Percentiles rank a stretch among this genome's conserved stretches.
These are phyloP conservation scores for Zymoseptoria passerinii DNA, from an alignment of 2,329 filamentous ascomycete species.

Conservation along the genomic window DNA sequence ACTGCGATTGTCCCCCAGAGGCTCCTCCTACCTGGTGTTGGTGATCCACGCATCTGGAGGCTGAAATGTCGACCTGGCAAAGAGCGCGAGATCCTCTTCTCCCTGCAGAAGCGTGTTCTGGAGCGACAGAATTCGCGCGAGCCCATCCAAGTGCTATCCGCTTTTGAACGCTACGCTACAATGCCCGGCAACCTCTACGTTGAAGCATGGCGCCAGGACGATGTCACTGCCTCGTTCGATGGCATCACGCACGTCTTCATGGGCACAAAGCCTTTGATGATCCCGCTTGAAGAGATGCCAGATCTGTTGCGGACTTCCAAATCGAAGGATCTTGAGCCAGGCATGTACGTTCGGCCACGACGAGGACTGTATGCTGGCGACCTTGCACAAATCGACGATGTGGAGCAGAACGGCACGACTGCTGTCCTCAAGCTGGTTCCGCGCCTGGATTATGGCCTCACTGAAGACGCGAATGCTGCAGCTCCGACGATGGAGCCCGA, in stretches of 20 bases:
- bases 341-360: constrained; percentile 76
- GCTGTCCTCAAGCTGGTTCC: constrained; percentile 82
- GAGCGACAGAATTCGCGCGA: constrained; percentile 71
- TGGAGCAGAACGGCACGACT: constrained; percentile 86
- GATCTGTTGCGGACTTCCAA: constrained; percentile 88
- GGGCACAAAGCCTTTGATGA: constrained; percentile 73
- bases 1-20: constrained; percentile 74
- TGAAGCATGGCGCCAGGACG: constrained; percentile 78
- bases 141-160: constrained; percentile 75
- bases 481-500: constrained; percentile 26
- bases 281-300: constrained; percentile 95
- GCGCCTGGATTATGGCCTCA: constrained; percentile 80
- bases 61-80: constrained; percentile 91
- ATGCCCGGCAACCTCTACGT: constrained; percentile 76
- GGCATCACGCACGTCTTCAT: constrained; percentile 85
- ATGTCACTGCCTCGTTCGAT: constrained; percentile 75
- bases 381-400: constrained; percentile 82
- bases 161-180: constrained; percentile 78
- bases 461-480: constrained; percentile 60
- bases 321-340: constrained; percentile 73
- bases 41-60: constrained; percentile 94
- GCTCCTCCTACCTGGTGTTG: constrained; percentile 80
- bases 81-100: constrained; percentile 81
- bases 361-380: constrained; percentile 78
- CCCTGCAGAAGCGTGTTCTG: constrained; percentile 80